These are phyloP conservation scores for Sphenostylis stenocarpa DNA, from an alignment of 306 rosid species.

Conservation along the genomic window DNA sequence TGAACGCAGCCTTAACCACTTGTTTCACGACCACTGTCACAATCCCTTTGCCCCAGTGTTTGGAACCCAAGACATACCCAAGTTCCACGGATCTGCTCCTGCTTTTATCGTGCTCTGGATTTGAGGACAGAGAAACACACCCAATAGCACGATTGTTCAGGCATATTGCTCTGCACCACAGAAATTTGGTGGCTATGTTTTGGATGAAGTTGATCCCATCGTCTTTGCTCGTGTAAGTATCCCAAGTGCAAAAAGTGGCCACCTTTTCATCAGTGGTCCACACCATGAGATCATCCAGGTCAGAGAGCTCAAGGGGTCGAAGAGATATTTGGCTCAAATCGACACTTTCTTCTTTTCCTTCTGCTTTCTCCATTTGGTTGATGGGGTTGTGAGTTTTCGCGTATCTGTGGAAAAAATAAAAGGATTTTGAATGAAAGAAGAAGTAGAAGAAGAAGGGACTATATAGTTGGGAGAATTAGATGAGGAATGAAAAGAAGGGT, in stretches of 20 bases:
- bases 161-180: slow-evolving; percentile 71
- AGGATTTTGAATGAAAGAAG: slow-evolving; percentile 13
- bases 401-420: neutral
- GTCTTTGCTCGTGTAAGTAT: slow-evolving; percentile 51
- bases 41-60: slow-evolving; percentile 77
- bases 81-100: slow-evolving; percentile 48
- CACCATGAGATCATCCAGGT: slow-evolving; percentile 67
- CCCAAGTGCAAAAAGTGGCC: slow-evolving; percentile 59
- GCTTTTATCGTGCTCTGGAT: slow-evolving; percentile 32
- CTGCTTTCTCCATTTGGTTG: slow-evolving; percentile 30
- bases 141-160: slow-evolving; percentile 58
- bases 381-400: neutral
- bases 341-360: neutral
- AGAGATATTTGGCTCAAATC: slow-evolving; percentile 44
- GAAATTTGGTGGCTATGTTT: slow-evolving; percentile 23
- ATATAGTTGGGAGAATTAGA: neutral
- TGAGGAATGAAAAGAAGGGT: neutral
- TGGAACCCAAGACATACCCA: slow-evolving; percentile 62
- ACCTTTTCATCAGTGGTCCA: slow-evolving; percentile 64
- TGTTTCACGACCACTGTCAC: slow-evolving; percentile 57
- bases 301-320: slow-evolving; percentile 51
- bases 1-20: slow-evolving; percentile 47
- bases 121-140: slow-evolving; percentile 32
- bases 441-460: neutral
- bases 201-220: slow-evolving; percentile 47